These are phyloP conservation scores for Hyphopichia wangnamkhiaoensis DNA, from an alignment of 1,139 yeast species.

Conservation along the genomic window DNA sequence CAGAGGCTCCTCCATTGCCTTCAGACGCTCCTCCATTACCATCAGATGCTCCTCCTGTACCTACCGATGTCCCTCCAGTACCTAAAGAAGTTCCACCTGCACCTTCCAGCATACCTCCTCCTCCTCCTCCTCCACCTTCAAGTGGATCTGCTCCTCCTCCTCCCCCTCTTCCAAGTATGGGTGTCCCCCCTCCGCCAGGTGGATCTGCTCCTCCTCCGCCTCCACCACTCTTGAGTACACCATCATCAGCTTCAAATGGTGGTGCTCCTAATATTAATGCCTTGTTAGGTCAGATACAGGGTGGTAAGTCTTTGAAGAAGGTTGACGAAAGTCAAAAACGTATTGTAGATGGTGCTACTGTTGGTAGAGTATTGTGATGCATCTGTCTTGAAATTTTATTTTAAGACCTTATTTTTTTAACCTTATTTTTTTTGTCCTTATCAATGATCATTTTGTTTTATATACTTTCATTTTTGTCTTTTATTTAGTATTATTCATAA, in stretches of 20 bases:
- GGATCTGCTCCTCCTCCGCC: conserved; percentile 29
- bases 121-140: conserved; percentile 20
- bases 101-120: too few species aligned
- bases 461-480: neutral
- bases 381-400: neutral
- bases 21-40: conserved; percentile 16
- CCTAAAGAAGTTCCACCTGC: conserved; percentile 14
- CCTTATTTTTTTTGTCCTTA: too few species aligned
- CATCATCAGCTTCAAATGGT: conserved; percentile 15
- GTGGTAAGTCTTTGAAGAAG: conserved; percentile 50
- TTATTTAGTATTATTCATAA: neutral
- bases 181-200: conserved; percentile 36
- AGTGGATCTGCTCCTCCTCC: too few species aligned
- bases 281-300: conserved; percentile 57
- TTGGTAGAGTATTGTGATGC: conserved; percentile 50
- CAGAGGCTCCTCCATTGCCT: conserved; percentile 18
- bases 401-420: neutral
- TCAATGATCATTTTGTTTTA: too few species aligned
- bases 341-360: conserved; percentile 44
- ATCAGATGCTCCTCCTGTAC: conserved; percentile 13
- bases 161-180: conserved; percentile 17
- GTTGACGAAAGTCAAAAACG: conserved; percentile 50
- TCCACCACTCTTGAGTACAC: conserved; percentile 26
- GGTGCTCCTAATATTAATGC: conserved; percentile 45
- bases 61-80: conserved; percentile 22